A percentile compares a stretch with the other conserved stretches of the same genome.
Conservation (phyloP, 805 yeast genomes). For the Kluyveromyces nonfermentans region DNA sequence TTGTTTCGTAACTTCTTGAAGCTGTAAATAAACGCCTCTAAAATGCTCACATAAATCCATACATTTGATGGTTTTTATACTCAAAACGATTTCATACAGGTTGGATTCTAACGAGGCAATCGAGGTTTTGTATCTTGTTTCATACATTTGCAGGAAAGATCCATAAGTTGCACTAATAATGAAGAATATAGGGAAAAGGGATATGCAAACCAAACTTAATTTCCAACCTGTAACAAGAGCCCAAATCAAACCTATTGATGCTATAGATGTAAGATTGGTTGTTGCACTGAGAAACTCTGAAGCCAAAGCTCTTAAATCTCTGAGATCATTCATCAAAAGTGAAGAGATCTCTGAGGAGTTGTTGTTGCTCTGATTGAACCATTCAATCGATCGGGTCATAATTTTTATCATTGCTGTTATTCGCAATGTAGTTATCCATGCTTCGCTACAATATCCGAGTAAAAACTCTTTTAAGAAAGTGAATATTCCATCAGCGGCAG, state of each 20-base stretch:
- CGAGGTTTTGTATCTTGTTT: constrained; percentile 47
- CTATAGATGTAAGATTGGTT: constrained; percentile 43
- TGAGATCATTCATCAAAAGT: constrained; percentile 67
- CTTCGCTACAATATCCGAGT: constrained; percentile 53
- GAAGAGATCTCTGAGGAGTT: constrained; percentile 50
- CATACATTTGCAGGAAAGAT: constrained; percentile 40
- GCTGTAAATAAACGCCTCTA: constrained; percentile 25
- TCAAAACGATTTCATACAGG: constrained; percentile 42
- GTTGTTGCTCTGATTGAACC: constrained; percentile 36
- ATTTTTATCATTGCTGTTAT: constrained; percentile 39
- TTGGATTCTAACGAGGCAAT: constrained; percentile 47
- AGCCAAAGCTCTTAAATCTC: constrained; percentile 62
- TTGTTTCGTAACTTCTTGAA: constrained; percentile 26
- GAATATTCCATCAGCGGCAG: constrained; percentile 51
- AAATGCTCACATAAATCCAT: constrained; percentile 47
- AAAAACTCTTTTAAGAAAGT: constrained; percentile 42
- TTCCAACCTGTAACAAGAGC: constrained; percentile 78
- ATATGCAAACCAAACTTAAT: constrained; percentile 68
- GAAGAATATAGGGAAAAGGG: constrained; percentile 60
- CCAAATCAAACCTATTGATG: constrained; percentile 64
- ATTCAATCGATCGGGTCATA: constrained; percentile 41
- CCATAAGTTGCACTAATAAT: constrained; percentile 46
- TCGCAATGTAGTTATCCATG: constrained; percentile 53
- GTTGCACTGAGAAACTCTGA: constrained; percentile 51
- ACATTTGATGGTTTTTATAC: constrained; percentile 55